Evolutionary conservation across 2,329 filamentous ascomycete genomes (phyloP), one percentile per base, ranked within the genome.

Genomic region (Zymoseptoria tritici): DNA sequence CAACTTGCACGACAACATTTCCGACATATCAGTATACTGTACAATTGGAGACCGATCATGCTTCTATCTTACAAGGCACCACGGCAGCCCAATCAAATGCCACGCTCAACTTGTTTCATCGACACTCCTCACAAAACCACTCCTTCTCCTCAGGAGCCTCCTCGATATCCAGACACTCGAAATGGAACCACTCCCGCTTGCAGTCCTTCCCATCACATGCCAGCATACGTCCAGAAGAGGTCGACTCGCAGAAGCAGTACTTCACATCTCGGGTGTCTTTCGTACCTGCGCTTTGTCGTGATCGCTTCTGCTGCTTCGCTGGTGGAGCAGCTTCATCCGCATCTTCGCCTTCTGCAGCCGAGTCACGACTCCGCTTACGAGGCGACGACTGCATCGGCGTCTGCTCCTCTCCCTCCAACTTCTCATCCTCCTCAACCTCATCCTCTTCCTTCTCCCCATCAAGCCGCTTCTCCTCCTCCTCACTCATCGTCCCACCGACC

Each of bases 161-260:
- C 7, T 80, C 77, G 19, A 93, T 77, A 3, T 81, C 86, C 3
- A 92, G 85, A 67, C 89, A 93, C 62, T 86, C 84, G 49, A 92
- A 81, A 72, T 93, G 89, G 72, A 92, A 93, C 89, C 89, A 93
- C 72, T 91, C 87, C 60, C 84, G 83, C 65, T 88, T 85, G 75
- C 89, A 93, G 75, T 88, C 77, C 77, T 60, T 52, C 70, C 91
- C 91, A 77, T 93, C 89, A 76, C 89, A 93, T 22, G 88, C 89
- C 64, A 93, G 87, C 89, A 93, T 93, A 69, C 57, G 57, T 11
- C 70, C 67, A 4, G 55, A 56, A 13, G 46, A 49, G 9, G 55
- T 19, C 8, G 20, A 24, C 3, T 53, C 22, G 52, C 52, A 53
- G 8, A 53, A 53, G 52, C 52, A 53, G 22, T 53, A 53, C n/a